Evolutionary conservation across 805 yeast genomes (phyloP), one percentile per base, ranked within the genome.

Genomic region (Pichia occidentalis): DNA sequence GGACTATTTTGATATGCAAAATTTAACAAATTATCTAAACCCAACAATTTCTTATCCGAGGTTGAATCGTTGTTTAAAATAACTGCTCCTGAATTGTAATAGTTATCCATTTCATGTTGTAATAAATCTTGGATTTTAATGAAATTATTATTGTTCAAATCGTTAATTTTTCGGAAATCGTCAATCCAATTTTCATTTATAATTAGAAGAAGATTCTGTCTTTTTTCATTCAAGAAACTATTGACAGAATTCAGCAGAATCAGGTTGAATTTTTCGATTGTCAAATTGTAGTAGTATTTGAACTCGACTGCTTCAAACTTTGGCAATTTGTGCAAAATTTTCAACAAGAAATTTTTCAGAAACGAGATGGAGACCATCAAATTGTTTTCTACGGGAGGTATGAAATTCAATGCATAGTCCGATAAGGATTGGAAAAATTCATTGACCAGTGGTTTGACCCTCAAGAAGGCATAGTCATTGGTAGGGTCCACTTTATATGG

Each of bases 401-500:
- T 62, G 49, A 79, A 80, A 49, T 73, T 75, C 41, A 80, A 64
- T 5, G 84, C 77, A 54, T 80, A 85, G 57, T 85, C 95, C 13
- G 83, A 74, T 37, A 86, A 63, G 17, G 85, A 76, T 44, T 69
- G 67, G 43, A 83, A 70, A 48, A 85, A 84, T 48, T 82, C 92
- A 42, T 73, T 72, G 44, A 84, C 70, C 41, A 65, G 60, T 6
- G 81, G 73, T 51, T 82, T 77, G 25, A 86, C 83, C 40, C 95
- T 67, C 40, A 82, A 60, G 55, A 75, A 85, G 4, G 88, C 76
- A 53, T 85, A 85, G 56, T 85, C 95, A 32, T 82, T 74, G 25
- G 71, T 66, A 8, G 70, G 66, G 49, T 83, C 87, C 45, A 85
- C 85, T 47, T 79, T 78, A 56, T 82, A 85, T 1, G 95, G 95